Evolutionary conservation across 805 yeast species (phyloP).

Genomic region (Starmerella lactis-condensi): DNA sequence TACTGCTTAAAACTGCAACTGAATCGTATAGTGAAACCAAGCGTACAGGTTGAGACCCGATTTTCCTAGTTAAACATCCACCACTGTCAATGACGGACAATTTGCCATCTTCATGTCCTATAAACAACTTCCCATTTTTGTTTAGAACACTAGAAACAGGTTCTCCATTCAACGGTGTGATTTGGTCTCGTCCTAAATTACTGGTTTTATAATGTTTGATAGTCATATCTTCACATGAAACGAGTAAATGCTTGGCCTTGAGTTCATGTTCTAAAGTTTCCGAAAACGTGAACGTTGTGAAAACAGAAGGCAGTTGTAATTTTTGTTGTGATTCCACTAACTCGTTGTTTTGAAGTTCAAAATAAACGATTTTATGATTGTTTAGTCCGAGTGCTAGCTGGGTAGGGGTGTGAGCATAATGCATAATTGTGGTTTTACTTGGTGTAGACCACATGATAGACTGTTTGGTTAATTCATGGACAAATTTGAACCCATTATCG

Average conservation of each 20-base stretch:
- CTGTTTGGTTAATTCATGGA: slow-evolving; percentile 27
- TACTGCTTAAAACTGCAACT: no score
- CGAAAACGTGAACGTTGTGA: slow-evolving; percentile 25
- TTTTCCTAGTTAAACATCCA: no score
- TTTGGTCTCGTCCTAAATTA: slow-evolving; percentile 5
- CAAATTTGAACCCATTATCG: slow-evolving; percentile 45
- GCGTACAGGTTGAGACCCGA: no score
- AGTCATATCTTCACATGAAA: slow-evolving; percentile 55
- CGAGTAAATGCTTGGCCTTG: slow-evolving; percentile 40
- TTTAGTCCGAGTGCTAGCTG: slow-evolving; percentile 60
- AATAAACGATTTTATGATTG: slow-evolving; percentile 58
- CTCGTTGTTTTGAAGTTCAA: slow-evolving; percentile 54
- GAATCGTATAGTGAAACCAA: no score
- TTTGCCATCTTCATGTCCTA: no score
- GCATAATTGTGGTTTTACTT: slow-evolving; percentile 43
- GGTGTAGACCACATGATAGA: slow-evolving; percentile 65
- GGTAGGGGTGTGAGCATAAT: slow-evolving; percentile 42
- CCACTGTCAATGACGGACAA: no score
- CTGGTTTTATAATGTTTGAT: slow-evolving; percentile 30
- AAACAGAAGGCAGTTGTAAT: slow-evolving; percentile 27
- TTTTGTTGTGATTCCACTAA: slow-evolving; percentile 53
- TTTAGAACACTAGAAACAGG: no score
- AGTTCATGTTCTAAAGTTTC: slow-evolving; percentile 31
- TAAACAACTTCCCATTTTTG: no score
- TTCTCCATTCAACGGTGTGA: no score